Percentiles rank a stretch among this genome's conserved stretches.
phyloP scores from a whole-genome alignment of 1,139 yeast species.

The Protomyces inouyei region DNA sequence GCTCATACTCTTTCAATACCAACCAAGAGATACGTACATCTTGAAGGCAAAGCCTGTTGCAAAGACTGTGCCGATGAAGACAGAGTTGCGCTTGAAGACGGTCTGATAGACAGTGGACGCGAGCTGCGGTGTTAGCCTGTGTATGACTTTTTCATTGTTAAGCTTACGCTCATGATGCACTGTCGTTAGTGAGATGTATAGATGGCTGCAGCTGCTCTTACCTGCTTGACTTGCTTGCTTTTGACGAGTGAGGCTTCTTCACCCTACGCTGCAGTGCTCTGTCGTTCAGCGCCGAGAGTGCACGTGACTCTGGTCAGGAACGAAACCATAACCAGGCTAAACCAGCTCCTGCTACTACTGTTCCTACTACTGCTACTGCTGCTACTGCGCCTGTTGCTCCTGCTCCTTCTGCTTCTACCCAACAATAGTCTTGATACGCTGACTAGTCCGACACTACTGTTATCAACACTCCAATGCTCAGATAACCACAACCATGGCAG shows the following conservation, averaged over 20 bases:
- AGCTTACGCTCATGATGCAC: background rate
- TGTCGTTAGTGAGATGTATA: background rate
- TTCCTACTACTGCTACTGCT: too few species aligned
- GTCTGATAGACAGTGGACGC: slow-evolving; percentile 59
- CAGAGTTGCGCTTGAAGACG: slow-evolving; percentile 87
- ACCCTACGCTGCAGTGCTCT: too few species aligned
- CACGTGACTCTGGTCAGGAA: background rate
- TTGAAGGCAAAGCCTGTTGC: slow-evolving; percentile 88
- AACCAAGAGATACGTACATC: slow-evolving; percentile 43
- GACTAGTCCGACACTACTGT: too few species aligned
- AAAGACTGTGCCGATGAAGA: slow-evolving; percentile 79
- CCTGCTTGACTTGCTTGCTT: too few species aligned
- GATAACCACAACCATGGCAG: background rate
- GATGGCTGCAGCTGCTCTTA: too few species aligned
- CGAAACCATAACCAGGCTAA: too few species aligned
- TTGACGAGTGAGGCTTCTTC: too few species aligned
- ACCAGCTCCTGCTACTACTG: too few species aligned
- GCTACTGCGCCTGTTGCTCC: too few species aligned
- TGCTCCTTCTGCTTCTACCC: too few species aligned
- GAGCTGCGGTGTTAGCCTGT: slow-evolving; percentile 33
- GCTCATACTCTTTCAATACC: too few species aligned
- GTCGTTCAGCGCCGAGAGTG: background rate
- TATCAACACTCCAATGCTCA: background rate
- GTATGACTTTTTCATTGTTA: background rate
- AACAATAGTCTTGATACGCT: too few species aligned